Evolutionary conservation across 1,284 basidiomycete species (phyloP), one percentile per base, ranked within the genome.

Genomic region (Boletus sp.): DNA sequence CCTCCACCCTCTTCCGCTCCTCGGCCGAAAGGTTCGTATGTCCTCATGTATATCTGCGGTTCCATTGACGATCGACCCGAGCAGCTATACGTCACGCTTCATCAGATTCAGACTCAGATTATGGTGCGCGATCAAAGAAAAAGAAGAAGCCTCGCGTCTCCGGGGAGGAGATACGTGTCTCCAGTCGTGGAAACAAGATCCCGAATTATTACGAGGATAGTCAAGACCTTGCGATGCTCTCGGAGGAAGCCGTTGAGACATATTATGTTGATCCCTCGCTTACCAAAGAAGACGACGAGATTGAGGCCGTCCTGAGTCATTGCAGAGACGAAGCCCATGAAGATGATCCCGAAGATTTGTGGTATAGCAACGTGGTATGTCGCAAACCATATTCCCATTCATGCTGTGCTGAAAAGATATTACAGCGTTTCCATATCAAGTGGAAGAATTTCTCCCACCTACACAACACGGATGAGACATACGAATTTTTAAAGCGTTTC

Each of bases 381-480:
- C 2, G 19, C 19, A 32, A 42, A 29, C 14, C 20, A 17, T 17
- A 10, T 34, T 12, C 5, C 20, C 10, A 12, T 43, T 29, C 12
- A 10, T 20, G 3, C 40, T 16, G 7, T 46, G 8, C 53, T 44
- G 26, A 57, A 48, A 27, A 12, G 5, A 46, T 5, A 44, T 53
- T 44, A 7, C 60, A 94, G 91, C 91, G 92, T 41, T 95, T 88
- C 73, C 90, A 94, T 67, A 92, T 95, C 74, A 95, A 95, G 68
- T 95, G 92, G 92, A 94, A 94, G 70, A 84, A 82, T 54, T 94
- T 92, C 67, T 94, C 91, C 12, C 91, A 94, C 66, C 76, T 94
- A 14, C 91, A 94, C 73, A 96, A 99, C 66, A 99, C 94, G 9
- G 94, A 98, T 65, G 95, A 99, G 71, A 85, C 86, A 10, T 97